A percentile compares a stretch with the other conserved stretches of the same genome.
These are phyloP conservation scores for Trichosporon asahii DNA, from an alignment of 1,284 basidiomycete species.

Conservation along the genomic window DNA sequence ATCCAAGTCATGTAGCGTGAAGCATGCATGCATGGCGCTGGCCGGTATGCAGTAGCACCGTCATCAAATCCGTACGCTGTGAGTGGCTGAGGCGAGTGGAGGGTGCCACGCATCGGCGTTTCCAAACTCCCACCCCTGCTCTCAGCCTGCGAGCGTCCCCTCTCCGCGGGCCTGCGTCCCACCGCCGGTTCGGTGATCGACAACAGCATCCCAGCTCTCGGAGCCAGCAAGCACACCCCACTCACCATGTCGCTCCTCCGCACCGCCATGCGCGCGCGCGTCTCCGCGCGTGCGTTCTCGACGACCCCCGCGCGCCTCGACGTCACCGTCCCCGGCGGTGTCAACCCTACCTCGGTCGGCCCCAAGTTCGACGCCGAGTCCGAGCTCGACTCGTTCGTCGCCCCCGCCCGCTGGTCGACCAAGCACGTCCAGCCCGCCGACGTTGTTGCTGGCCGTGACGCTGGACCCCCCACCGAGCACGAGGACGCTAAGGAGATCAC, in stretches of 20 bases:
- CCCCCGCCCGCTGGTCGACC: constrained; percentile 11
- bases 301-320: background rate
- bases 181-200: background rate
- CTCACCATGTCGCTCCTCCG: constrained; percentile 24
- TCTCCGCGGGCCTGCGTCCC: background rate
- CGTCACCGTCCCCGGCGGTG: constrained; percentile 4
- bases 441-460: constrained; percentile 26
- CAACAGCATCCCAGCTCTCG: background rate
- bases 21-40: background rate
- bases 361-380: constrained; percentile 8
- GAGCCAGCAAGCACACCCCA: background rate
- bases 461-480: constrained; percentile 29
- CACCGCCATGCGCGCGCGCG: constrained; percentile 9
- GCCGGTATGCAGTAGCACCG: background rate
- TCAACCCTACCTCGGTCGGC: constrained; percentile 7
- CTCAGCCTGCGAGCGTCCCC: background rate
- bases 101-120: constrained; percentile 10
- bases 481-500: constrained; percentile 32
- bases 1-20: background rate
- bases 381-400: constrained; percentile 6
- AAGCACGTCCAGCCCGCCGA: constrained; percentile 25
- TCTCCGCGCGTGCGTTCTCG: constrained; percentile 10
- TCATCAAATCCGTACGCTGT: background rate
- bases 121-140: background rate
- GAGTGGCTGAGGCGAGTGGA: background rate